phyloP scores from a whole-genome alignment of 2,329 filamentous ascomycete genomes.

The Botryosphaeria dothidea region DNA sequence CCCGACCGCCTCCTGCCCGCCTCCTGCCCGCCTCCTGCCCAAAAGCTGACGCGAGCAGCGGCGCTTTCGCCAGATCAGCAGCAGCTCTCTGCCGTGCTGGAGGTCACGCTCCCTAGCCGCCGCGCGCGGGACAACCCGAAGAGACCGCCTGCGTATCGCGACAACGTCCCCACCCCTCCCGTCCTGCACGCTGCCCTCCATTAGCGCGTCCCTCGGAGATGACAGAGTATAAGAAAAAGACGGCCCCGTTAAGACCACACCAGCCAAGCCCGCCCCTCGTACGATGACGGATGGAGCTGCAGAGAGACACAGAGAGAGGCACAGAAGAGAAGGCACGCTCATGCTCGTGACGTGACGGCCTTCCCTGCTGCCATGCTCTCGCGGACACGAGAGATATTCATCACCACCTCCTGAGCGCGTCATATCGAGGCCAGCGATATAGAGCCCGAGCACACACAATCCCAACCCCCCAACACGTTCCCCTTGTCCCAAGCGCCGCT shows the following conservation, averaged over 20 bases:
- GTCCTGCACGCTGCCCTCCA: not conserved
- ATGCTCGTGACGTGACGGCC: not conserved
- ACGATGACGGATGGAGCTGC: not conserved
- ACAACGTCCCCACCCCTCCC: conserved; percentile 10
- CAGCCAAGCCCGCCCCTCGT: conserved; percentile 4
- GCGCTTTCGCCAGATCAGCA: conserved; percentile 16
- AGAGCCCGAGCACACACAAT: conserved; percentile 9
- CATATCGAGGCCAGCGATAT: conserved; percentile 1
- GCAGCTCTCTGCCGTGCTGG: conserved; percentile 4
- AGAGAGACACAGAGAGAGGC: no score
- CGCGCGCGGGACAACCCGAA: conserved; percentile 5
- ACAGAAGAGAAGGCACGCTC: not conserved
- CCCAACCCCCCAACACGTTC: no score
- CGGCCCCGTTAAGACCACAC: not conserved
- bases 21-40: conserved; percentile 8
- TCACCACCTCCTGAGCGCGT: conserved; percentile 10
- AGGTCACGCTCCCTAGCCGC: conserved; percentile 15
- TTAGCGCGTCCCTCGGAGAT: conserved; percentile 15
- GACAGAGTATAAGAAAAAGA: conserved; percentile 8
- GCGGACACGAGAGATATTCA: not conserved
- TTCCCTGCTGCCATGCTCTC: no score
- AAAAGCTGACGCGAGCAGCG: conserved; percentile 16
- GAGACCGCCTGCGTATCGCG: conserved; percentile 5
- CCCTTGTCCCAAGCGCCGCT: conserved; percentile 15
- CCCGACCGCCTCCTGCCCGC: conserved; percentile 11